Evolutionary conservation across 352 stramenopile species (phyloP), one percentile per base, ranked within the genome.

Genomic region (Peronosclerospora sorghi): DNA sequence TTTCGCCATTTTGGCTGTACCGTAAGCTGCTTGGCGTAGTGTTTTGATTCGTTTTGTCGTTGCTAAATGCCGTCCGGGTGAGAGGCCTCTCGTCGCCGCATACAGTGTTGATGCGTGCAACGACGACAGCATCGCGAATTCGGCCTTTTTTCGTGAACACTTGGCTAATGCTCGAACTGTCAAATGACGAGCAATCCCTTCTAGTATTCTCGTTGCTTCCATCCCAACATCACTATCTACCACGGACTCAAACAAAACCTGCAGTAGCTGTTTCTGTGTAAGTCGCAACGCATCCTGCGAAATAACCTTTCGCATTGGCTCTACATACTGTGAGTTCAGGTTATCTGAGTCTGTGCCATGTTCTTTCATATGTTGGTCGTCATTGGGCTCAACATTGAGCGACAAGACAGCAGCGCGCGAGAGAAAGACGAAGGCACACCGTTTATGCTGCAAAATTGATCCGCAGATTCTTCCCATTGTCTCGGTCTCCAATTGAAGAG

Each of bases 1-100:
- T 35, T 86, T 59, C 2, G 57, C 42, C 32, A 91, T 71, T 32
- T 64, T 54, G 3, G 81, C 56, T n/a, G 70, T 59, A 1, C 81
- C 81, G 39, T 91, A 89, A 3, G 68, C 62, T 1, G 81, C 78
- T 45, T 89, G 61, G 2, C 77, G 73, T 17, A 90, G 54, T 15
- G 73, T 79, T 44, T 93, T 73, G 21, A 93, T 88, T 2, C 80
- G 66, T 36, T 81, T 85, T 21, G 72, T 72, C 7, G 79, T 91
- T 9, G 76, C 76, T 28, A 93, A 64, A 47, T 89, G 74, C 9
- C 76, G 61, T 8, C 79, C 79, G 26, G 76, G 81, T 9, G 81
- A 91, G 30, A 94, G 24, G 8, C 81, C 79, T 48, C 79, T 68
- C 36, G 73, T 82, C n/a, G 70, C 79, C 27, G 81, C 65, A 44